Base-by-base conservation (phyloP, 1,284 basidiomycete species). In the Melampsora americana region DNA sequence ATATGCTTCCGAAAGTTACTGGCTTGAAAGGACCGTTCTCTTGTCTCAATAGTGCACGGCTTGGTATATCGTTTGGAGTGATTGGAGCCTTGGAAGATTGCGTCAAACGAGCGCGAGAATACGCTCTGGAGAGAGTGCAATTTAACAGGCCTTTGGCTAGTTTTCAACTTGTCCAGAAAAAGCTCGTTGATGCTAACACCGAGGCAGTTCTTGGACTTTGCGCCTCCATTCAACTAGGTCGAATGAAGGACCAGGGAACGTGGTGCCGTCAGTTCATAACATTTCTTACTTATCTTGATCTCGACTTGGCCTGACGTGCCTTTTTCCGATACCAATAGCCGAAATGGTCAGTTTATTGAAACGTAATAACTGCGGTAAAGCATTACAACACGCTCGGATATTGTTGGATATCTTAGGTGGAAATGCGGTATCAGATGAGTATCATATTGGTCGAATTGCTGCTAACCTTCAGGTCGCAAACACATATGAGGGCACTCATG, bases 311-410 rank as follows among this genome's bases (percentile, higher is more conserved):
- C 28, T 20, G 28, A 66, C 16, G 12, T 61, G 50, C 46, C 32
- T 42, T 48, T 69, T 64, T 48, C 18, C 42, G 30, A 6, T 53
- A 12, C 30, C 46, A 1, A 39, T 44, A 76, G 73, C 95, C 1
- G 94, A 98, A 84, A 95, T 95, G 93, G 87, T 99, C 79, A 94
- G 91, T 79, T 86, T 97, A 80, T 87, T 97, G 79, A 99, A 99
- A 86, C 87, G 93, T 79, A 98, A 98, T 82, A 98, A 97, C 81
- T 95, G 93, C 81, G 92, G 92, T 23, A 94, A 95, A 84, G 94
- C 94, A 0, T 84, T 96, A 66, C 85, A 90, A 80, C 92, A 95
- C 79, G 84, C 90, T 26, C 86, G 94, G 32, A 85, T 87, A 70
- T 85, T 97, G 67, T 84, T 97, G 79, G 92, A 98, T 82, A 90